Conservation (phyloP, 306 rosid species). For the Senna tora region DNA sequence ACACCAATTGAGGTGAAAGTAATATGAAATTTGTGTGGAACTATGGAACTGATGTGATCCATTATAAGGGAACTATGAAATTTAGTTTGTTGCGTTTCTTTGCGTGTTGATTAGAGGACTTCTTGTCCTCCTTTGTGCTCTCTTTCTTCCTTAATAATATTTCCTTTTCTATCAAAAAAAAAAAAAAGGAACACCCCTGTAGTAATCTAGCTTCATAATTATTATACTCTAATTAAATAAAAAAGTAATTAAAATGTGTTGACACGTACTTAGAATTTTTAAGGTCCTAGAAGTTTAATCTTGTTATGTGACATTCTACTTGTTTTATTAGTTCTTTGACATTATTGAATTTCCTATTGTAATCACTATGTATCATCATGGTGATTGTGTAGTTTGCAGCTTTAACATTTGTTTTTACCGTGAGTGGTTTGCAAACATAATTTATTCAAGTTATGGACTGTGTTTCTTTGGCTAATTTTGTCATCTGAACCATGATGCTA, state of each 20-base stretch:
- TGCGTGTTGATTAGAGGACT: too few species aligned
- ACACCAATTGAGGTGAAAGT: conserved; percentile 13
- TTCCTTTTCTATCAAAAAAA: too few species aligned
- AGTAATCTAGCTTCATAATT: background rate
- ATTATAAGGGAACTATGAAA: too few species aligned
- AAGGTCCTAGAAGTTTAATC: background rate
- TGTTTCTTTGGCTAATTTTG: conserved; percentile 25
- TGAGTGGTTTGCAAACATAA: conserved; percentile 1
- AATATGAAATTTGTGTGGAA: background rate
- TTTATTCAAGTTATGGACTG: background rate
- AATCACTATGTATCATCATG: conserved; percentile 12
- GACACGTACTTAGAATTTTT: background rate
- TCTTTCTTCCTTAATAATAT: too few species aligned
- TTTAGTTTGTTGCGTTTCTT: too few species aligned
- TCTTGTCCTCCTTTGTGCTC: too few species aligned
- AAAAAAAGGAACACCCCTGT: too few species aligned
- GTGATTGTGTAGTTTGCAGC: conserved; percentile 20
- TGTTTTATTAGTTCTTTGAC: conserved; percentile 21
- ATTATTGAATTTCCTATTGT: conserved; percentile 24
- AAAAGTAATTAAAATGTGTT: background rate
- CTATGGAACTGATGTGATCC: conserved; percentile 8
- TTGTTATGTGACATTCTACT: conserved; percentile 9
- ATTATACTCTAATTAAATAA: background rate
- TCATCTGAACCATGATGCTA: conserved; percentile 25
- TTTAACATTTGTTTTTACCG: conserved; percentile 13